Conservation (phyloP, 768 basidiomycete species). For the Cystobasidium onofrii region DNA sequence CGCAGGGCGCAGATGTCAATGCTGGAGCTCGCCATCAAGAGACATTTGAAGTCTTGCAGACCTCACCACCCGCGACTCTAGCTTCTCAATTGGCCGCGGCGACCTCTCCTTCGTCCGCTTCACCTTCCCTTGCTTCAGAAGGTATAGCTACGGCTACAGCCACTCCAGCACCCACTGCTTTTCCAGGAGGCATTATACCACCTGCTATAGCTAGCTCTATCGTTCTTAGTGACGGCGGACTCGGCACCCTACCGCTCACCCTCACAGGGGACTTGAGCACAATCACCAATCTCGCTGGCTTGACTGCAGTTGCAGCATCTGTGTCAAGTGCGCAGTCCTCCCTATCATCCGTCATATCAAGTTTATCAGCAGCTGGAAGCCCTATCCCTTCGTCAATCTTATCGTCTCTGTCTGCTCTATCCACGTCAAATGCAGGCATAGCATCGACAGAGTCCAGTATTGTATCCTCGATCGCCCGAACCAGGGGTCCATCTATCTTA, state of each 20-base stretch:
- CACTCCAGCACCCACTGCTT: background rate
- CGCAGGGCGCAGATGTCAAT: constrained; percentile 52
- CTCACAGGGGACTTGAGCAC: background rate
- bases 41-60: constrained; percentile 64
- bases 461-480: background rate
- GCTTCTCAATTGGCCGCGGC: constrained; percentile 46
- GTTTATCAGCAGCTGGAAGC: background rate
- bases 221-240: background rate
- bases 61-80: background rate
- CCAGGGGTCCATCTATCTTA: background rate
- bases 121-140: constrained; percentile 28
- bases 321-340: background rate
- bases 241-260: background rate
- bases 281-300: background rate
- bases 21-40: constrained; percentile 59
- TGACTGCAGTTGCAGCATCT: constrained; percentile 2
- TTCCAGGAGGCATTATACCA: background rate
- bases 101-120: constrained; percentile 36
- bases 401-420: background rate
- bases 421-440: background rate
- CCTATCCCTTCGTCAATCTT: background rate
- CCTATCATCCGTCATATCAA: background rate
- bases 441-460: background rate
- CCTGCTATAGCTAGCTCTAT: background rate
- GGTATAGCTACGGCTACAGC: too few species aligned